Evolutionary conservation across 345 rosid genomes (phyloP).

Genomic region (Populus tremula): DNA sequence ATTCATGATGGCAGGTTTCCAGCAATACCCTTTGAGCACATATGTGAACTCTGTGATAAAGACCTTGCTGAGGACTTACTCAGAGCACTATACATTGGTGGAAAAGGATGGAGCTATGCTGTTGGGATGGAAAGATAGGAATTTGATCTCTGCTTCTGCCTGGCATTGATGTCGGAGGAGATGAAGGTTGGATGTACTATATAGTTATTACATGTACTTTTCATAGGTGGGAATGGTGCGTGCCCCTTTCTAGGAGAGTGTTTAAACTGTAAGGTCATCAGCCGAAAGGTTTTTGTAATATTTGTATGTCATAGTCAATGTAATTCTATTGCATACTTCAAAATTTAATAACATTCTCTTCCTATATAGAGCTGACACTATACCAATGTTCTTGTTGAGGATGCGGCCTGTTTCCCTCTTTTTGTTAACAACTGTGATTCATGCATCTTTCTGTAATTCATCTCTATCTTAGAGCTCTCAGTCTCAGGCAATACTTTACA

Average conservation of each 20-base stretch:
- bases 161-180: slow-evolving; percentile 40
- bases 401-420: background rate
- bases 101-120: slow-evolving; percentile 70
- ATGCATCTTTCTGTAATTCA: background rate
- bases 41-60: slow-evolving; percentile 55
- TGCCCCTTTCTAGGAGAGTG: background rate
- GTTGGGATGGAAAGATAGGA: slow-evolving; percentile 66
- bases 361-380: background rate
- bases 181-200: background rate
- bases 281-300: background rate
- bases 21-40: slow-evolving; percentile 48
- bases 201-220: background rate
- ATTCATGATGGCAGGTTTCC: slow-evolving; percentile 69
- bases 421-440: background rate
- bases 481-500: too few relatives aligned
- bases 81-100: slow-evolving; percentile 45
- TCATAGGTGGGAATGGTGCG: background rate
- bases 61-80: slow-evolving; percentile 47
- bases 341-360: background rate
- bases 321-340: background rate
- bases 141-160: slow-evolving; percentile 64
- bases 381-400: background rate
- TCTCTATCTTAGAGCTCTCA: too few relatives aligned
- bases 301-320: background rate
- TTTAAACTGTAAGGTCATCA: background rate